Conservation (phyloP, 106 monocot species). For the Narthecium ossifragum region DNA sequence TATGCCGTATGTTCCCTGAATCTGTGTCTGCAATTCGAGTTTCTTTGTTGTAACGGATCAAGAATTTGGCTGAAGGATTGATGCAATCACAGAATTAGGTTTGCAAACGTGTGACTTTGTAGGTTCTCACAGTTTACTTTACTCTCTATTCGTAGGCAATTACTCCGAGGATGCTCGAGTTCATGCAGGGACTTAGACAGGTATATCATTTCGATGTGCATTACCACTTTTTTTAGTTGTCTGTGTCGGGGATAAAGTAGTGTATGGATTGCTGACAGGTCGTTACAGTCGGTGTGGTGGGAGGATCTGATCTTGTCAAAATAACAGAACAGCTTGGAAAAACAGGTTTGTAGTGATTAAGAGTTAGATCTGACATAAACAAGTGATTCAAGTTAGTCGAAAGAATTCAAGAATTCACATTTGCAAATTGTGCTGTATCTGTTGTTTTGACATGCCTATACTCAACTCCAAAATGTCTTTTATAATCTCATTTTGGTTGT, state of each 20-base stretch:
- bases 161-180: conserved; percentile 71
- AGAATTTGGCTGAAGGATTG: background rate
- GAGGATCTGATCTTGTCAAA: conserved; percentile 93
- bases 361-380: no score
- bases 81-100: no score
- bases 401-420: no score
- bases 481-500: no score
- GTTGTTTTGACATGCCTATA: no score
- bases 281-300: conserved; percentile 86
- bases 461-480: no score
- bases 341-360: conserved; percentile 62
- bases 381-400: no score
- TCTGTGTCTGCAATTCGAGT: background rate
- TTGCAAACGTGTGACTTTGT: no score
- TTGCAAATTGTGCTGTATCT: no score
- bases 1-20: conserved; percentile 7
- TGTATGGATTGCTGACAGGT: conserved; percentile 40
- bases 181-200: conserved; percentile 69
- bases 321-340: conserved; percentile 90
- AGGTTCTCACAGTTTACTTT: no score
- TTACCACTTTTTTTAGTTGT: background rate
- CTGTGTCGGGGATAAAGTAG: background rate
- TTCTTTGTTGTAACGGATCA: background rate
- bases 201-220: conserved; percentile 15
- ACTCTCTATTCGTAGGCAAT: conserved; percentile 32